phyloP scores from a whole-genome alignment of 2,329 filamentous ascomycete genomes.

The Colletotrichum sp. region DNA sequence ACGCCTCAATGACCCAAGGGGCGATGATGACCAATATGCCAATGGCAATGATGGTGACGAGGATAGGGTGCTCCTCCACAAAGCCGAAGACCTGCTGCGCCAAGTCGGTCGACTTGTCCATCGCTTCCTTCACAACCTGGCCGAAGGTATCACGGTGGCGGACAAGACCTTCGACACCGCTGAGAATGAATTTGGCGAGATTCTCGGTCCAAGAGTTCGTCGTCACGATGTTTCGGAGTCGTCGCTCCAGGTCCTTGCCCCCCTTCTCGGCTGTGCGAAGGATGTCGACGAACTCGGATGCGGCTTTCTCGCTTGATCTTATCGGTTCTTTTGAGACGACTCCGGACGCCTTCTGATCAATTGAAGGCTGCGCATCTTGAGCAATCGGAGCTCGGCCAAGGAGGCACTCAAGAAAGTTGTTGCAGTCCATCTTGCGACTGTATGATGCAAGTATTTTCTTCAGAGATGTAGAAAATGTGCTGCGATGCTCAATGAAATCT shows the following conservation, averaged over 20 bases:
- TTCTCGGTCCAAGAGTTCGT: slow-evolving; percentile 12
- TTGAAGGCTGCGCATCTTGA: neutral
- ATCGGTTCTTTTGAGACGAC: neutral
- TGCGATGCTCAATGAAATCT: neutral
- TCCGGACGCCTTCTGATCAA: neutral
- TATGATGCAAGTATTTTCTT: rapidly evolving
- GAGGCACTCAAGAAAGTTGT: neutral
- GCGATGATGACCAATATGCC: slow-evolving; percentile 11
- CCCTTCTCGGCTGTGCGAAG: slow-evolving; percentile 4
- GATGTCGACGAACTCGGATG: neutral
- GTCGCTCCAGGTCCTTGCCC: neutral
- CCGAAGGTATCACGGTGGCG: slow-evolving; percentile 5
- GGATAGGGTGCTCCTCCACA: neutral
- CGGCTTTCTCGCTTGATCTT: neutral
- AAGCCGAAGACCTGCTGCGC: neutral
- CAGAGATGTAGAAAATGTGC: neutral
- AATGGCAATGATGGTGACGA: slow-evolving; percentile 11
- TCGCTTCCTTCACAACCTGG: neutral
- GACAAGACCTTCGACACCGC: slow-evolving; percentile 2
- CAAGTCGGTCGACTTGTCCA: neutral
- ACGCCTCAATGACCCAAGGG: slow-evolving; percentile 13
- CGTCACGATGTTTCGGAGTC: neutral
- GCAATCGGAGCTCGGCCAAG: neutral
- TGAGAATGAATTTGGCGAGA: slow-evolving; percentile 9
- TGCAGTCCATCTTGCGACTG: neutral